These are phyloP conservation scores for Mucor racemosus DNA, from an alignment of 371 early-diverging fungal species.

Conservation along the genomic window DNA sequence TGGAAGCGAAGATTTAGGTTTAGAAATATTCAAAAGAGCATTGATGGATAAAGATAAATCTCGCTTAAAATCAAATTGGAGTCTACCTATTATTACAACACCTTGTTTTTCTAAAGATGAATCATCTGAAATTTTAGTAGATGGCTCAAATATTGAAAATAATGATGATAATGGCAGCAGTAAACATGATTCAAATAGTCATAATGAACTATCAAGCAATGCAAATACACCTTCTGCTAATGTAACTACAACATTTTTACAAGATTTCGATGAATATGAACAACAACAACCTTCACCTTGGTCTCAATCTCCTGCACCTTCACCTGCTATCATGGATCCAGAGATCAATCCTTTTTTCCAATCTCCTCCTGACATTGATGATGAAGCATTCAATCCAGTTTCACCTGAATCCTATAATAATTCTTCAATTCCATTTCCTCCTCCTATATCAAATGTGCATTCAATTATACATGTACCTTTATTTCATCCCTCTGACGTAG, in stretches of 20 bases:
- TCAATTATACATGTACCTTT: constrained; percentile 66
- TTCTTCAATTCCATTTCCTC: constrained; percentile 44
- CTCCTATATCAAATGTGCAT: constrained; percentile 53
- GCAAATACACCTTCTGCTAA: constrained; percentile 13
- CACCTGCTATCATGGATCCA: constrained; percentile 65
- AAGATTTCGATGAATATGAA: constrained; percentile 54
- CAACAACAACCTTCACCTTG: constrained; percentile 60
- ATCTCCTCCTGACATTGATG: constrained; percentile 61
- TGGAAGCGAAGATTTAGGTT: constrained; percentile 24
- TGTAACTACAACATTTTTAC: constrained; percentile 28
- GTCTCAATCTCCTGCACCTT: constrained; percentile 71
- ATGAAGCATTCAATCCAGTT: constrained; percentile 65
- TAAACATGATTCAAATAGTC: not conserved
- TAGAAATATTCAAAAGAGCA: constrained; percentile 45
- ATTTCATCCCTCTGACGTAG: constrained; percentile 42
- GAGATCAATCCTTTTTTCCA: constrained; percentile 67
- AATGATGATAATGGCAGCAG: constrained; percentile 27
- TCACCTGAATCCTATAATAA: constrained; percentile 47
- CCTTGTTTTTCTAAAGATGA: constrained; percentile 43
- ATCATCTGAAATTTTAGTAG: constrained; percentile 42
- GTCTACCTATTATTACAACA: constrained; percentile 36
- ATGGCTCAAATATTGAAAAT: constrained; percentile 31
- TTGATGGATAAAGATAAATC: constrained; percentile 41
- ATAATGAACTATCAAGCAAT: constrained; percentile 5
- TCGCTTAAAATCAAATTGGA: constrained; percentile 25